Percentiles rank a stretch among this genome's conserved stretches.
phyloP scores from a whole-genome alignment of 2,329 filamentous ascomycete species.

The Ophiostoma angusticollis region DNA sequence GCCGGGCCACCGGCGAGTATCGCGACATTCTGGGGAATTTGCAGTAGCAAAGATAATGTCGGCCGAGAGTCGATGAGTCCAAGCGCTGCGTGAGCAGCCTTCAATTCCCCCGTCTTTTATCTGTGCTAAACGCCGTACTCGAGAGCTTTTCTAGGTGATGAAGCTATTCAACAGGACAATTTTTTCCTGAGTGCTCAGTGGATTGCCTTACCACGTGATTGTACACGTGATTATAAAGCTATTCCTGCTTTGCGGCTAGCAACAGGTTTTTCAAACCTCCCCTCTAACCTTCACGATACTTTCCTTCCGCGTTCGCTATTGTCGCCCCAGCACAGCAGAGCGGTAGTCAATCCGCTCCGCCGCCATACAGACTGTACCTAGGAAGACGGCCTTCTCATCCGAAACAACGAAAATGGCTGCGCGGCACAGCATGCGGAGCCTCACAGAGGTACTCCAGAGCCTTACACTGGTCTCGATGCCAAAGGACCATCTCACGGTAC shows the following conservation, averaged over 20 bases:
- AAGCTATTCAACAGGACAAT: not conserved
- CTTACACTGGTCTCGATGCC: constrained; percentile 4
- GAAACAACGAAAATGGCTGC: constrained; percentile 13
- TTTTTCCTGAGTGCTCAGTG: not conserved
- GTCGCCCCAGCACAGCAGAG: not conserved
- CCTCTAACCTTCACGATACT: constrained; percentile 1
- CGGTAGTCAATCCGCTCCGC: not conserved
- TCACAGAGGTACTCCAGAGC: constrained; percentile 9
- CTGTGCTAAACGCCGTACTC: too few relatives aligned
- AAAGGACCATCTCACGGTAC: constrained; percentile 1
- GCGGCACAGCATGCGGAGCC: constrained; percentile 9
- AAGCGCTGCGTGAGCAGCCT: too few relatives aligned
- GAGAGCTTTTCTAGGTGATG: too few relatives aligned
- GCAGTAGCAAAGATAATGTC: too few relatives aligned
- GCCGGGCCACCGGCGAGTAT: constrained; percentile 13
- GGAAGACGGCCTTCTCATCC: too few relatives aligned
- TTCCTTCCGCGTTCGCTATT: not conserved
- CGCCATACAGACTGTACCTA: too few relatives aligned
- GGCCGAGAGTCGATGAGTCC: too few relatives aligned
- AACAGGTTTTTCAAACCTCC: constrained; percentile 2
- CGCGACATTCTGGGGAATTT: constrained; percentile 10
- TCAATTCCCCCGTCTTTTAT: too few relatives aligned
- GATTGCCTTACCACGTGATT: not conserved
- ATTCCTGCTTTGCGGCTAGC: constrained; percentile 2
- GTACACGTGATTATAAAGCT: too few relatives aligned